Conservation (phyloP, 2,329 filamentous ascomycete species). For the Colletotrichum siamense region DNA sequence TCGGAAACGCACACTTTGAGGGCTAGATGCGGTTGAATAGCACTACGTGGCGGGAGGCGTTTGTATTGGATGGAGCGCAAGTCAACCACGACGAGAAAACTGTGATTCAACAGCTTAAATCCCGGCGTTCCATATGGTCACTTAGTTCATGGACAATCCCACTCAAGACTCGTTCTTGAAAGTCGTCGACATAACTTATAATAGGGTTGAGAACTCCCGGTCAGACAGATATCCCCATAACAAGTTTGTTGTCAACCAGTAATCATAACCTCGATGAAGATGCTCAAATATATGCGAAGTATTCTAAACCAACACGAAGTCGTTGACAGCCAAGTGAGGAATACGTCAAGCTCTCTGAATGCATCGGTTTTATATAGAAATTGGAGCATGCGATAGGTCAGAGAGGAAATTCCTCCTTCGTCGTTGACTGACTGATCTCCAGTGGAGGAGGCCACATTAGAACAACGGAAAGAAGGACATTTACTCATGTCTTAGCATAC, state of each 20-base stretch:
- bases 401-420: too few species aligned
- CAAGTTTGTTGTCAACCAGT: background rate
- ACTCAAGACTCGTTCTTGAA: background rate
- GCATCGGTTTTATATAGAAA: fast-evolving
- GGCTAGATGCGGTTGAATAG: background rate
- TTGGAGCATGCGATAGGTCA: background rate
- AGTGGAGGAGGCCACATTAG: background rate
- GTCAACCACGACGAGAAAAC: background rate
- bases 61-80: background rate
- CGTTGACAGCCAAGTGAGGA: background rate
- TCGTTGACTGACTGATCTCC: background rate
- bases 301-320: background rate
- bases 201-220: background rate
- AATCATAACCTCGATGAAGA: background rate
- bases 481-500: background rate
- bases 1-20: background rate
- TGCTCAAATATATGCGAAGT: background rate
- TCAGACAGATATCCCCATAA: background rate
- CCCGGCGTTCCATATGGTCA: background rate
- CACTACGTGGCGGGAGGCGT: background rate
- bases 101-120: background rate
- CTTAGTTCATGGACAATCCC: background rate
- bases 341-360: fast-evolving
- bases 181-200: background rate
- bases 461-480: background rate